These are phyloP conservation scores for Fagus sylvatica DNA, from an alignment of 306 rosid species.

Conservation along the genomic window DNA sequence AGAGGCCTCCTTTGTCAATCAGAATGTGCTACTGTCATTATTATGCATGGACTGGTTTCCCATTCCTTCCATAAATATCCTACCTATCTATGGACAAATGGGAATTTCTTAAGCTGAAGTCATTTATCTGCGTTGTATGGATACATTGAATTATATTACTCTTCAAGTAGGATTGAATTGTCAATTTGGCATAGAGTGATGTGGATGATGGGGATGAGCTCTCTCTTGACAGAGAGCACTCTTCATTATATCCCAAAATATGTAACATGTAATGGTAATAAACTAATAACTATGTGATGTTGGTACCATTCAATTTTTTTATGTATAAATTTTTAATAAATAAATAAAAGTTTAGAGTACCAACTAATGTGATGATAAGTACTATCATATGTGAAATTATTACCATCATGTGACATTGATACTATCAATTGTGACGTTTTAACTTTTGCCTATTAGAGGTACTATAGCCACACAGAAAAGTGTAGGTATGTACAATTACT, in stretches of 20 bases:
- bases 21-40: neutral
- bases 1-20: neutral
- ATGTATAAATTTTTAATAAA: too few relatives aligned
- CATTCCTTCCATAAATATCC: neutral
- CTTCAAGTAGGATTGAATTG: neutral
- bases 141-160: neutral
- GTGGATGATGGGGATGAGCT: neutral
- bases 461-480: too few relatives aligned
- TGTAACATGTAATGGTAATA: neutral
- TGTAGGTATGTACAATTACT: too few relatives aligned
- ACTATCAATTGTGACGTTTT: too few relatives aligned
- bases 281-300: too few relatives aligned
- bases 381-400: too few relatives aligned
- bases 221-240: neutral
- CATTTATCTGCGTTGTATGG: neutral
- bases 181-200: neutral
- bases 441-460: too few relatives aligned
- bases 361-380: too few relatives aligned
- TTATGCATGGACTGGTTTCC: neutral
- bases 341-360: too few relatives aligned
- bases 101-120: neutral
- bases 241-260: neutral
- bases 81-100: neutral
- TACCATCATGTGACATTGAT: too few relatives aligned
- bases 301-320: too few relatives aligned